These are phyloP conservation scores for Fonsecaea erecta DNA, from an alignment of 2,329 filamentous ascomycete genomes.

Conservation along the genomic window DNA sequence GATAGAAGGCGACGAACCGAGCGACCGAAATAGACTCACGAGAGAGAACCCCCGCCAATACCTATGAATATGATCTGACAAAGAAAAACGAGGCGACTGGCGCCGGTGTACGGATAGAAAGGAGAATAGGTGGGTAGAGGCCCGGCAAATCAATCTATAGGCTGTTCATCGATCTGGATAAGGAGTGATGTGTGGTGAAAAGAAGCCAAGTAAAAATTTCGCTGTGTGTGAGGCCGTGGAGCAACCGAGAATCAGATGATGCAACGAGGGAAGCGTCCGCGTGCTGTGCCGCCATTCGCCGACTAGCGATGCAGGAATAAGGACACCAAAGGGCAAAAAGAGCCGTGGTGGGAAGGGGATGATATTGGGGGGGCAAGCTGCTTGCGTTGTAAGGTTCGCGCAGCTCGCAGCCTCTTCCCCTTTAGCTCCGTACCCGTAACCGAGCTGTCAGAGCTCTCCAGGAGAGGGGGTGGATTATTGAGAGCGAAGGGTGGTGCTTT, in stretches of 20 bases:
- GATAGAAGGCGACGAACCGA: constrained; percentile 16
- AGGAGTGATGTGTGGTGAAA: constrained; percentile 26
- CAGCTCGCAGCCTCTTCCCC: neutral
- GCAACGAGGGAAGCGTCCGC: constrained; percentile 24
- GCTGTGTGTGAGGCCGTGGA: constrained; percentile 23
- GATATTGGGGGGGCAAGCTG: neutral
- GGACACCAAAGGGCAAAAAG: constrained; percentile 6
- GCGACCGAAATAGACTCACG: constrained; percentile 23
- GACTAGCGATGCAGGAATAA: constrained; percentile 23
- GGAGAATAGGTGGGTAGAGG: constrained; percentile 24
- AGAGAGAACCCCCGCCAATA: constrained; percentile 15
- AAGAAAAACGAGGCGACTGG: constrained; percentile 36
- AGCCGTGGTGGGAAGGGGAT: constrained; percentile 15
- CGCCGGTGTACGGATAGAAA: constrained; percentile 37
- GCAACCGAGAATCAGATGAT: constrained; percentile 23
- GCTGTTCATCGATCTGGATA: constrained; percentile 26
- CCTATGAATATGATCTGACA: constrained; percentile 16
- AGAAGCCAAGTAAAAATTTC: constrained; percentile 28
- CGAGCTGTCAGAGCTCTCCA: constrained; percentile 13
- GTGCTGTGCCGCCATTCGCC: constrained; percentile 27
- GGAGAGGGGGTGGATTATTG: neutral
- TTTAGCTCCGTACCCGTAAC: constrained; percentile 17
- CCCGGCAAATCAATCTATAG: constrained; percentile 30
- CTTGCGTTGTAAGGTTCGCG: neutral
- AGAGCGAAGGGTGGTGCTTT: constrained; percentile 14